phyloP scores from a whole-genome alignment of 2,329 filamentous ascomycete genomes.

The Neofusicoccum cordaticola region DNA sequence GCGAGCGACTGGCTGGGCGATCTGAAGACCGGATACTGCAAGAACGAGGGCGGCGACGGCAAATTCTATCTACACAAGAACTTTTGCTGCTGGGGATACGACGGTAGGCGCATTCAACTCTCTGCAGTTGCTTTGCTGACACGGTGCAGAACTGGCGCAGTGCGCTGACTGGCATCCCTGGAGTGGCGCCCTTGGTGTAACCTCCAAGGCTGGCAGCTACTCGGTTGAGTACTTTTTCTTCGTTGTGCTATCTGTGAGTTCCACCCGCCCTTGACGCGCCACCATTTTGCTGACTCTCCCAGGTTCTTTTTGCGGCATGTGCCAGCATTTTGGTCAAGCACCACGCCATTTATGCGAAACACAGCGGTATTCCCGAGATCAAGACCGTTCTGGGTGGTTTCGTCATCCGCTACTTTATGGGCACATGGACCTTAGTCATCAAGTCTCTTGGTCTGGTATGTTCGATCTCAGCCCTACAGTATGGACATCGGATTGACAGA shows the following conservation, averaged over 20 bases:
- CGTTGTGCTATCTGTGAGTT: slow-evolving; percentile 72
- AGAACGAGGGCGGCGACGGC: slow-evolving; percentile 71
- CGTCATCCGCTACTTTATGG: slow-evolving; percentile 83
- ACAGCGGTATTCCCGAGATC: slow-evolving; percentile 96
- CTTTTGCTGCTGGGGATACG: slow-evolving; percentile 93
- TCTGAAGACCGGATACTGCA: slow-evolving; percentile 85
- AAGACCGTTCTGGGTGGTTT: slow-evolving; percentile 95
- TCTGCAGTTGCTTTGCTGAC: slow-evolving; percentile 5
- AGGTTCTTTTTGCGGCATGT: slow-evolving; percentile 74
- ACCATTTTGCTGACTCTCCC: slow-evolving; percentile 25
- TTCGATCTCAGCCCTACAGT: too few species aligned
- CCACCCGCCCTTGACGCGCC: not conserved
- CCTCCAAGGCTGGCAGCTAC: slow-evolving; percentile 68
- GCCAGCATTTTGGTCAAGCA: slow-evolving; percentile 78
- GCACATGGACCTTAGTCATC: slow-evolving; percentile 81
- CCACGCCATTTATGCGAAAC: slow-evolving; percentile 84
- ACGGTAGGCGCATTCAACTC: slow-evolving; percentile 45
- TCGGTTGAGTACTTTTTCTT: slow-evolving; percentile 87
- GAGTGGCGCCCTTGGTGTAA: slow-evolving; percentile 69
- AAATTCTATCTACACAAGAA: slow-evolving; percentile 85
- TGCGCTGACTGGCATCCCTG: slow-evolving; percentile 87
- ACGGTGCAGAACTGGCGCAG: slow-evolving; percentile 60
- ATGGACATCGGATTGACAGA: slow-evolving; percentile 26
- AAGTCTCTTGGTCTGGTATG: slow-evolving; percentile 81
- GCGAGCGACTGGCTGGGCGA: slow-evolving; percentile 91